phyloP scores from a whole-genome alignment of 371 early-diverging fungal species.

The Cokeromyces recurvatus region DNA sequence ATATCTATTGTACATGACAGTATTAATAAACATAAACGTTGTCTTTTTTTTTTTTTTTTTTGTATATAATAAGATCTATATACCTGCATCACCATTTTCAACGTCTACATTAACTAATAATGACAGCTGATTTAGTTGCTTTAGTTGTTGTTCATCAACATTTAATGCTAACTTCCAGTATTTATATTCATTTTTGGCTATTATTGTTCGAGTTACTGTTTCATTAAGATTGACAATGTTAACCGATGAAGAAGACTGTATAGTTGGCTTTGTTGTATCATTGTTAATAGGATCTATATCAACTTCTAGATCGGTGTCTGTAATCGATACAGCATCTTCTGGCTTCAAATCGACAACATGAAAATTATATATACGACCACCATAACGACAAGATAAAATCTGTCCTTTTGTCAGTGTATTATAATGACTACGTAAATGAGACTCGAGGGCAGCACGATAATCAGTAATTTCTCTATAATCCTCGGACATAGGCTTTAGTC shows the following conservation, averaged over 20 bases:
- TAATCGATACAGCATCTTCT: constrained; percentile 56
- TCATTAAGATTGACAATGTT: not conserved
- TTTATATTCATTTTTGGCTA: constrained; percentile 18
- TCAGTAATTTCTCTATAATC: constrained; percentile 65
- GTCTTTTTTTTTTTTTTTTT: no score
- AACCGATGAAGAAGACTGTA: no score
- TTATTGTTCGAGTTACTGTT: not conserved
- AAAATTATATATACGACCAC: constrained; percentile 50
- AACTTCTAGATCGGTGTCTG: constrained; percentile 84
- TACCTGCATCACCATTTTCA: constrained; percentile 39
- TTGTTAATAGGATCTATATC: constrained; percentile 66
- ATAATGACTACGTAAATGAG: constrained; percentile 69
- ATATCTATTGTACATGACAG: constrained; percentile 21
- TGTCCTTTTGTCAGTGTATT: constrained; percentile 71
- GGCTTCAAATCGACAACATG: constrained; percentile 69
- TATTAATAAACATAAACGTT: no score
- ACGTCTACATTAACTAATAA: constrained; percentile 12
- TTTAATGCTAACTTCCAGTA: constrained; percentile 29
- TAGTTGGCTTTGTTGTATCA: no score
- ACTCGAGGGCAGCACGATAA: constrained; percentile 68
- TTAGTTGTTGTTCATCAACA: not conserved
- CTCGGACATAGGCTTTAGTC: constrained; percentile 57
- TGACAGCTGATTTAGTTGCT: not conserved
- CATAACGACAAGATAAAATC: constrained; percentile 57
- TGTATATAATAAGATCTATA: not conserved